Evolutionary conservation across 176 grass and related monocot genomes (phyloP), one percentile per base, ranked within the genome.

Genomic region (Aegilops sharonensis): DNA sequence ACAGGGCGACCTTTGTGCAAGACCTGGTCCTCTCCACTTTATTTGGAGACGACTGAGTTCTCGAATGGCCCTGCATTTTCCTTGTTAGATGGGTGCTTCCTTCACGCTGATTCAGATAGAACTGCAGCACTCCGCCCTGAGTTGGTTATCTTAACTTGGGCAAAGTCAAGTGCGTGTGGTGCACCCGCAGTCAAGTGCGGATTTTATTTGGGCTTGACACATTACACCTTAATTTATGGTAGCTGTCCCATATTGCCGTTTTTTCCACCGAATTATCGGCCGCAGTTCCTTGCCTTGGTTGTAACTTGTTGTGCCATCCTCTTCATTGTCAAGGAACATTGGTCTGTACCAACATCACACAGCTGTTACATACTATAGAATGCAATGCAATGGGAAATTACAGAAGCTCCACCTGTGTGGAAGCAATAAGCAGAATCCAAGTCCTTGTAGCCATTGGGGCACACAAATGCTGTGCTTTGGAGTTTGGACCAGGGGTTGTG

Each of bases 1-100:
- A 79, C 36, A 92, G 90, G 83, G 97, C 97, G 61, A 88, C 71
- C 36, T 99, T 99, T 90, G 90, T 94, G 56, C 94, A 94, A 85
- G 89, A 87, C 72, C 80, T 99, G 65, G 72, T 93, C 77, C 43
- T 93, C 30, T 96, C 97, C 6, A 90, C 97, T 90, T 89, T 99
- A 83, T 94, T 99, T 56, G 85, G 74, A 35, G 94, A 99, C 50
- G 94, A 99, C 59, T 95, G 77, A 91, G 20, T 52, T 40, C 34
- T 81, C 5, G 68, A 81, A 45, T 69, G 71, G 62, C 20, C 31
- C 43, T 77, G 81, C 64, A 62, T 85, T 75, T 54, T 54, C 50
- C 29, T 61, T 81, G 60, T 72, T 85, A 91, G 77, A 71, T 77
- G 66, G 60, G 61, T 20, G 52, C 20, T 81, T 80, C 25, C 62